Evolutionary conservation across 768 basidiomycete species (phyloP).

Genomic region (Gymnopilus junonius): DNA sequence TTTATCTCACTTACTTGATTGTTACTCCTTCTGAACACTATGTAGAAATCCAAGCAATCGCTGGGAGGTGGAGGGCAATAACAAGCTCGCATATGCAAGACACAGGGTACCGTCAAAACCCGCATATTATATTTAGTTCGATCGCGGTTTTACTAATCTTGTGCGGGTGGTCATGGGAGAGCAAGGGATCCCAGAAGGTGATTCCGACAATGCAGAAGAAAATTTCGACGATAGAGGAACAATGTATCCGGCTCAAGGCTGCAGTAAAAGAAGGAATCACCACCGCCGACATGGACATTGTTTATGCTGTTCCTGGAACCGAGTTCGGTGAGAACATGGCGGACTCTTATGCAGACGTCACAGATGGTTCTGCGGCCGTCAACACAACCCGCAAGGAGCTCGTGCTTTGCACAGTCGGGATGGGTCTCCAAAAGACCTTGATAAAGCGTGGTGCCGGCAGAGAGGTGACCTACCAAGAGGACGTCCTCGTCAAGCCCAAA

Average conservation of each 20-base stretch:
- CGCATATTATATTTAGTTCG: neutral
- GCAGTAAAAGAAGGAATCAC: conserved; percentile 18
- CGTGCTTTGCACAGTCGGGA: conserved; percentile 14
- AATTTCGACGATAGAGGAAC: conserved; percentile 16
- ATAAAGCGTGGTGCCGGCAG: conserved; percentile 2
- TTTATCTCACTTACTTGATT: too few species aligned
- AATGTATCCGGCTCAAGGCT: conserved; percentile 20
- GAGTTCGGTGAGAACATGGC: conserved; percentile 1
- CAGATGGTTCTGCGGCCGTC: neutral
- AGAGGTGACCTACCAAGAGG: neutral
- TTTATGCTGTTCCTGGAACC: neutral
- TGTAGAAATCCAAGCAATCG: conserved; percentile 49
- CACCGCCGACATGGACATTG: conserved; percentile 7
- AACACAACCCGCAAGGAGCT: neutral
- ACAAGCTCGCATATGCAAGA: conserved; percentile 26
- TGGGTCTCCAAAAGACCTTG: conserved; percentile 15
- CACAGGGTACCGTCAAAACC: neutral
- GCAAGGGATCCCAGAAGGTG: conserved; percentile 12
- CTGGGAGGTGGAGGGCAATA: conserved; percentile 58
- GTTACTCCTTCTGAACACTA: too few species aligned
- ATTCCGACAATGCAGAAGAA: conserved; percentile 17
- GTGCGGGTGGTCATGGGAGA: conserved; percentile 22
- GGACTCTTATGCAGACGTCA: conserved; percentile 7
- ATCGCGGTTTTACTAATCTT: conserved; percentile 18
- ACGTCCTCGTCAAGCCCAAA: conserved; percentile 17